phyloP scores from a whole-genome alignment of 495 filamentous ascomycete genomes.

The Aspergillus panamensis region DNA sequence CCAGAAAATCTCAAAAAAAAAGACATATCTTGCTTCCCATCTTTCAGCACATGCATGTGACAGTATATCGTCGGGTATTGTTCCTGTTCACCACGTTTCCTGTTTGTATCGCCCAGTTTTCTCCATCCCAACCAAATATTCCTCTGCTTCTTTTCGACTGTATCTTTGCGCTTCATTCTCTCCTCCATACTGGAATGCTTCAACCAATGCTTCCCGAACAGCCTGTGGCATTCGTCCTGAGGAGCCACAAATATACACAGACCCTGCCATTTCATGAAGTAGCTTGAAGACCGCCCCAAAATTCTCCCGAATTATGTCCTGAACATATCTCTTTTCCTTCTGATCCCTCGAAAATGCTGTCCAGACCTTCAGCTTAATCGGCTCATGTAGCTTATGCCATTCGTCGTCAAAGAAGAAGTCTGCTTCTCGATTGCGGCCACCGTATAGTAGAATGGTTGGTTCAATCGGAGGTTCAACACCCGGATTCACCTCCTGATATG shows the following conservation, averaged over 20 bases:
- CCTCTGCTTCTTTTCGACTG: constrained; percentile 51
- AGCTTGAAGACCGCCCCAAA: constrained; percentile 54
- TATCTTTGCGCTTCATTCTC: constrained; percentile 24
- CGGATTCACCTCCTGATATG: constrained; percentile 35
- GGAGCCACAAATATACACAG: constrained; percentile 79
- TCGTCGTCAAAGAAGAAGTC: constrained; percentile 83
- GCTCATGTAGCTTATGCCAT: constrained; percentile 51
- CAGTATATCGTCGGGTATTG: not conserved
- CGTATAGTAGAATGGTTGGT: constrained; percentile 63
- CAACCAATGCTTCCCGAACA: constrained; percentile 76
- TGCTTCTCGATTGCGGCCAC: constrained; percentile 64
- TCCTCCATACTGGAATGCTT: constrained; percentile 52
- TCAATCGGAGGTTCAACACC: constrained; percentile 29
- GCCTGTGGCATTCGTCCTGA: constrained; percentile 82
- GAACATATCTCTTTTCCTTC: constrained; percentile 79
- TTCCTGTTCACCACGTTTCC: constrained; percentile 62
- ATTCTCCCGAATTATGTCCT: constrained; percentile 70
- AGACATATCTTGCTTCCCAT: not conserved
- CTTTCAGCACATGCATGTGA: too few relatives aligned
- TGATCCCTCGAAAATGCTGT: constrained; percentile 85
- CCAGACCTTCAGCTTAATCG: constrained; percentile 51
- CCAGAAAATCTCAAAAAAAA: not conserved
- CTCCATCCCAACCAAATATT: constrained; percentile 59
- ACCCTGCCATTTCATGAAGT: constrained; percentile 50
- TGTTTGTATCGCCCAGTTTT: constrained; percentile 69